phyloP scores from a whole-genome alignment of 2,329 filamentous ascomycete genomes.

The Anthostomella pinea region DNA sequence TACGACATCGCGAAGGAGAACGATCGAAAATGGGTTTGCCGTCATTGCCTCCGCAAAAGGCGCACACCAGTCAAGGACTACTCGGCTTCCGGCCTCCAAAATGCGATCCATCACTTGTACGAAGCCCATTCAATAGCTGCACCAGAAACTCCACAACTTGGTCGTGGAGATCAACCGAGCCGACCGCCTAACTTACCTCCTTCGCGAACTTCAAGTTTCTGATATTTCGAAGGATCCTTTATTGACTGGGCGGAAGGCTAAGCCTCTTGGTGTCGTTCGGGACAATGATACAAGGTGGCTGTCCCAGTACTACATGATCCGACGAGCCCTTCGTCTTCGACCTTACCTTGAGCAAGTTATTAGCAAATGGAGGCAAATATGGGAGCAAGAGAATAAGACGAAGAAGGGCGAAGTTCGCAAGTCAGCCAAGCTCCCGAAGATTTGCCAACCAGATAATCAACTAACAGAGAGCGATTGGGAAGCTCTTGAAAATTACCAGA shows the following conservation, averaged over 20 bases:
- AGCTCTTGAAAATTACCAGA: neutral
- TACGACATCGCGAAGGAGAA: neutral
- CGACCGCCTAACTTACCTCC: too few species aligned
- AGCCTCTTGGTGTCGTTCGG: neutral
- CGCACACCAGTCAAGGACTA: neutral
- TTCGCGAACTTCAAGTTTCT: too few species aligned
- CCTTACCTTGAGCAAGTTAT: neutral
- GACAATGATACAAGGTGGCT: conserved; percentile 2
- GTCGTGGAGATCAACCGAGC: too few species aligned
- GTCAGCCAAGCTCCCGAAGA: neutral
- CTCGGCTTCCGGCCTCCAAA: neutral
- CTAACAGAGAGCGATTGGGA: neutral
- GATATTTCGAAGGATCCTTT: neutral
- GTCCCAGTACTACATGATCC: conserved; percentile 1
- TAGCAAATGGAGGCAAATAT: neutral
- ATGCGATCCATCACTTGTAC: neutral
- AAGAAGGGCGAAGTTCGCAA: neutral
- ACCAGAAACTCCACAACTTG: too few species aligned
- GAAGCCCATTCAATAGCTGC: neutral
- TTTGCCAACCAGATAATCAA: neutral
- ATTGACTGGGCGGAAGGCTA: neutral
- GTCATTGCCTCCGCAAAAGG: neutral
- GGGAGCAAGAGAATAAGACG: neutral
- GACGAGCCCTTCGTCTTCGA: neutral
- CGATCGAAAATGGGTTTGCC: neutral